Evolutionary conservation across 139 green algal genomes (phyloP).

Genomic region (Coelastrella sp.): DNA sequence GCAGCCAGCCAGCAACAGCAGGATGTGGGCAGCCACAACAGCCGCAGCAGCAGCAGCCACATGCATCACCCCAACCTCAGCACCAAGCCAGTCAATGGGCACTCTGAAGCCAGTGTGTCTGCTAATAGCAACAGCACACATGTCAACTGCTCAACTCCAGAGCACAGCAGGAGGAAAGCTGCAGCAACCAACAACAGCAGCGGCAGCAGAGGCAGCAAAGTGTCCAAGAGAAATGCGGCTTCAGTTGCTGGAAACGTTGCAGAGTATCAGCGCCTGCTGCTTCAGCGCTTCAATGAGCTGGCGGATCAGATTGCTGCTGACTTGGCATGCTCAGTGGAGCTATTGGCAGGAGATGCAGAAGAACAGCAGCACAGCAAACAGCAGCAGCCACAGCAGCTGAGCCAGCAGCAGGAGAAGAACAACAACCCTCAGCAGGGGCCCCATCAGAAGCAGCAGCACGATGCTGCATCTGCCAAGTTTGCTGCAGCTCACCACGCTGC

Average conservation of each 20-base stretch:
- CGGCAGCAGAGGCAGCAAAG: neutral
- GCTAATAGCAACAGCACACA: too few relatives aligned
- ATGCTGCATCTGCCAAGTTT: neutral
- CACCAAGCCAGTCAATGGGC: too few relatives aligned
- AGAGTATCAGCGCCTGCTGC: neutral
- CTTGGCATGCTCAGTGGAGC: neutral
- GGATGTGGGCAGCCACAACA: too few relatives aligned
- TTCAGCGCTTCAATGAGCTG: neutral
- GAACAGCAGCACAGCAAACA: neutral
- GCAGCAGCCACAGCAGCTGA: neutral
- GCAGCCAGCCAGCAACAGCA: too few relatives aligned
- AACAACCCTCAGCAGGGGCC: neutral
- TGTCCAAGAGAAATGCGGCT: neutral
- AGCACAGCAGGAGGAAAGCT: neutral
- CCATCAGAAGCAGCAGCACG: neutral
- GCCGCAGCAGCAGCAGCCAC: neutral
- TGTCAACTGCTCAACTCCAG: neutral
- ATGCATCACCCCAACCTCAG: too few relatives aligned
- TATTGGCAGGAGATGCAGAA: neutral
- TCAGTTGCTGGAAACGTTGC: neutral
- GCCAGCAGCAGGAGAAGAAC: neutral
- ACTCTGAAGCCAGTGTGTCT: too few relatives aligned
- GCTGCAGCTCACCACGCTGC: neutral
- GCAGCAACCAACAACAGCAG: slow-evolving; percentile 27
- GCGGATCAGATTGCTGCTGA: neutral